Conservation (phyloP, 2,329 filamentous ascomycete genomes). For the Cladophialophora chaetospira region DNA sequence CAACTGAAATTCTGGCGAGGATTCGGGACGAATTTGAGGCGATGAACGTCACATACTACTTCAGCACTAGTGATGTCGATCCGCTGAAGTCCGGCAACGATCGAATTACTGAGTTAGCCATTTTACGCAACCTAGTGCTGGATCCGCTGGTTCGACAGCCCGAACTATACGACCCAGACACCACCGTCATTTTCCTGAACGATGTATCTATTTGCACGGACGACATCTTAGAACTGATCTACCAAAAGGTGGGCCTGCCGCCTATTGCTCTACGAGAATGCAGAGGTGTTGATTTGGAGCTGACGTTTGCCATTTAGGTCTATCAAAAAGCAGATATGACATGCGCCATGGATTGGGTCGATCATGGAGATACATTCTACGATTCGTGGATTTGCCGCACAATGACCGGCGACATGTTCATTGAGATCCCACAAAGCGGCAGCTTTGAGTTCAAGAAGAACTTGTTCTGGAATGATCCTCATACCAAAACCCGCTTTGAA, state of each 20-base stretch:
- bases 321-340: slow-evolving; percentile 56
- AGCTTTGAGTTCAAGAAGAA: slow-evolving; percentile 54
- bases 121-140: slow-evolving; percentile 57
- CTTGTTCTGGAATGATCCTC: slow-evolving; percentile 56
- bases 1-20: slow-evolving; percentile 51
- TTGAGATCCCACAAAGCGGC: slow-evolving; percentile 53
- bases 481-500: slow-evolving; percentile 39
- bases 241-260: slow-evolving; percentile 46
- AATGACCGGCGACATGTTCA: slow-evolving; percentile 58
- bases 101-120: slow-evolving; percentile 52
- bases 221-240: slow-evolving; percentile 59
- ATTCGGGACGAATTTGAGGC: slow-evolving; percentile 45
- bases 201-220: slow-evolving; percentile 56
- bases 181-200: slow-evolving; percentile 57
- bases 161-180: slow-evolving; percentile 37
- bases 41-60: slow-evolving; percentile 30
- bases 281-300: not conserved
- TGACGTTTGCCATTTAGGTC: not conserved
- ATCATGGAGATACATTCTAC: slow-evolving; percentile 55
- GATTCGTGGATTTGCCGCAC: slow-evolving; percentile 59
- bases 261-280: too few relatives aligned
- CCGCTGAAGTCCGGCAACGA: slow-evolving; percentile 42
- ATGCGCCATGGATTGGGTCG: slow-evolving; percentile 62
- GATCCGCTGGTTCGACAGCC: slow-evolving; percentile 45
- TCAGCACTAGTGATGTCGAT: slow-evolving; percentile 45